These are phyloP conservation scores for Aspergillus cristatus DNA, from an alignment of 495 filamentous ascomycete species.

Conservation along the genomic window DNA sequence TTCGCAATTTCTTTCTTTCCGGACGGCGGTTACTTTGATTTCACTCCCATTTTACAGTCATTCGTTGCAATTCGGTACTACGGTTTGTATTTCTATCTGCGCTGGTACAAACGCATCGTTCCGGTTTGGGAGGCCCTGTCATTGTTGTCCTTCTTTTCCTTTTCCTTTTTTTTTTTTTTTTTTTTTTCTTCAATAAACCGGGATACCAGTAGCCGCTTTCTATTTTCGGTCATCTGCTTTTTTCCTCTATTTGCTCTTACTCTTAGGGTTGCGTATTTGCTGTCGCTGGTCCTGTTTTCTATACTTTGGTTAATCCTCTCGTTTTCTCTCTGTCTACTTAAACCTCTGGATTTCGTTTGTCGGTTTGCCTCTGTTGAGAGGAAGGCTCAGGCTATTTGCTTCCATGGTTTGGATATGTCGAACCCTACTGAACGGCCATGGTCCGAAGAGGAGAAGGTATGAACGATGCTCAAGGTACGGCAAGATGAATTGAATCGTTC, in stretches of 20 bases:
- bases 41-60: conserved; percentile 10
- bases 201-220: too few relatives aligned
- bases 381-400: conserved; percentile 12
- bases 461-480: conserved; percentile 2
- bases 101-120: conserved; percentile 20
- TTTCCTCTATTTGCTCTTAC: too few relatives aligned
- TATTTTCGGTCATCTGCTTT: too few relatives aligned
- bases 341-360: conserved; percentile 1
- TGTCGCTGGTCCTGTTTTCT: conserved; percentile 10
- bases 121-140: conserved; percentile 27
- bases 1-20: conserved; percentile 7
- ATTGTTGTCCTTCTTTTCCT: conserved; percentile 7
- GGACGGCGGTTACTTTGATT: conserved; percentile 1
- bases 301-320: conserved; percentile 1
- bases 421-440: conserved; percentile 43
- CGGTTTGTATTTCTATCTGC: conserved; percentile 11
- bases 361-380: conserved; percentile 7
- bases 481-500: background rate
- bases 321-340: background rate
- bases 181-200: too few relatives aligned
- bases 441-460: conserved; percentile 53
- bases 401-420: conserved; percentile 42
- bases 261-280: too few relatives aligned
- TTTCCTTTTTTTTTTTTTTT: conserved; percentile 5
- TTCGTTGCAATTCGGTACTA: conserved; percentile 14